Base-by-base conservation (phyloP, 768 basidiomycete species). In the Rhodosporidiobolus sp. region DNA sequence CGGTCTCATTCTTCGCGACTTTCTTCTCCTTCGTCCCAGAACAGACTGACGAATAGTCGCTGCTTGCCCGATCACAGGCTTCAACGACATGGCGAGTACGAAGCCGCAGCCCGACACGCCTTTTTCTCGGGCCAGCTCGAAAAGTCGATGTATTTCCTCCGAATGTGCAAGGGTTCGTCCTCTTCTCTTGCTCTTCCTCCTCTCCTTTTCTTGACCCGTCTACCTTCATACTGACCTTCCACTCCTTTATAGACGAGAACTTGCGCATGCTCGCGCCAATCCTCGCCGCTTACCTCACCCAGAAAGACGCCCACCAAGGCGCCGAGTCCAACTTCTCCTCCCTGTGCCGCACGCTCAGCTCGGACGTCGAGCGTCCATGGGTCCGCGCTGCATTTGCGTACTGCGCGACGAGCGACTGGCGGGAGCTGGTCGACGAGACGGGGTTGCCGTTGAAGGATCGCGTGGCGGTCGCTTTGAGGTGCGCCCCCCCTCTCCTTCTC, bases 101-200 rank as follows among this genome's bases (percentile, higher is more conserved):
- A 69, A 24, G 60, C 34, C 3, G 75, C 75, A 0, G 75, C 75
- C 7, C 63, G 72, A 34, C 72, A 73, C 43, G 75, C 75, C 1
- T 73, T 76, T 69, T 76, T 73, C 50, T 67, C 71, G 11, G 75
- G 75, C 6, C 71, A 70, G 24, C 63, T 76, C 19, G 71, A 76
- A 57, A 64, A 64, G 54, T 45, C 65, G 20, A 70, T 70, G 71
- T 34, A 53, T 28, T 70, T 61, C 45, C 45, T 76, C 1, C 59
- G 59, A 4, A 22, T 62, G 4, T 76, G 75, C 71, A 65, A 72
- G 46, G 74, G 70, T 74, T 38, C 35, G 70, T 32, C 0, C 22
- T 4, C 4, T 22, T 24, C 2, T 38, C 11, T 1, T 26, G n/a
- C 1, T 1, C 9, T 6, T 9, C 10, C n/a, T 34, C 26, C 16